Evolutionary conservation across 768 basidiomycete species (phyloP).

Genomic region (Xerocomellus chrysenteron): DNA sequence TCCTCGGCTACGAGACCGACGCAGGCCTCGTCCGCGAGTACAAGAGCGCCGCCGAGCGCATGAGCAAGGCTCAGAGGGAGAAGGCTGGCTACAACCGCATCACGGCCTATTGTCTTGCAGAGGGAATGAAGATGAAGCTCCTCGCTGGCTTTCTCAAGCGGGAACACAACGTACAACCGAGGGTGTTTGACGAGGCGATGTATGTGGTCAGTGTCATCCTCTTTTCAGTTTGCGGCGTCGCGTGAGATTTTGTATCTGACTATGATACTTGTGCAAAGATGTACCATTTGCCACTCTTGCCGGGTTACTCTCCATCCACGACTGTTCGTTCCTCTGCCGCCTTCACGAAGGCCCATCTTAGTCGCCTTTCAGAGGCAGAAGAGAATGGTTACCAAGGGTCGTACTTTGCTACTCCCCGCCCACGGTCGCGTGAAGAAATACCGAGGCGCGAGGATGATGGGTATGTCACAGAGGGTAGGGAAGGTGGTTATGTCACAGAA

Average conservation of each 20-base stretch:
- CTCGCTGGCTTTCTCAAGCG: slow-evolving; percentile 84
- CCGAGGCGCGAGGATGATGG: slow-evolving; percentile 20
- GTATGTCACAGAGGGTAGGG: slow-evolving; percentile 31
- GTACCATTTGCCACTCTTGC: slow-evolving; percentile 88
- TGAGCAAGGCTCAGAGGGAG: slow-evolving; percentile 84
- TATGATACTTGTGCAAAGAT: slow-evolving; percentile 47
- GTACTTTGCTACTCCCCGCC: slow-evolving; percentile 54
- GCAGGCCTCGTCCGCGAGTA: slow-evolving; percentile 64
- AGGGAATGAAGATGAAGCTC: slow-evolving; percentile 81
- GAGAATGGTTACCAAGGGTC: slow-evolving; percentile 87
- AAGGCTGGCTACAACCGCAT: slow-evolving; percentile 77
- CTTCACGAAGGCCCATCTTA: slow-evolving; percentile 56
- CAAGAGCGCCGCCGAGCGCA: slow-evolving; percentile 84
- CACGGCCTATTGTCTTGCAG: slow-evolving; percentile 88
- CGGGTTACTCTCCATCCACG: slow-evolving; percentile 84
- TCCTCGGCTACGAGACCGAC: slow-evolving; percentile 65
- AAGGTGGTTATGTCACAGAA: slow-evolving; percentile 62
- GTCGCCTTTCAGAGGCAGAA: slow-evolving; percentile 81
- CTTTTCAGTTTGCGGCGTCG: background rate
- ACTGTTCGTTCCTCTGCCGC: slow-evolving; percentile 83
- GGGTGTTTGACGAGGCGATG: slow-evolving; percentile 90
- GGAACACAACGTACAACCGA: slow-evolving; percentile 85
- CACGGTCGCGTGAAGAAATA: slow-evolving; percentile 18
- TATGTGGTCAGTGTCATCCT: slow-evolving; percentile 67
- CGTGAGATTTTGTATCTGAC: background rate